Evolutionary conservation across 208 protist genomes (phyloP).

Genomic region (Leishmania tropica): DNA sequence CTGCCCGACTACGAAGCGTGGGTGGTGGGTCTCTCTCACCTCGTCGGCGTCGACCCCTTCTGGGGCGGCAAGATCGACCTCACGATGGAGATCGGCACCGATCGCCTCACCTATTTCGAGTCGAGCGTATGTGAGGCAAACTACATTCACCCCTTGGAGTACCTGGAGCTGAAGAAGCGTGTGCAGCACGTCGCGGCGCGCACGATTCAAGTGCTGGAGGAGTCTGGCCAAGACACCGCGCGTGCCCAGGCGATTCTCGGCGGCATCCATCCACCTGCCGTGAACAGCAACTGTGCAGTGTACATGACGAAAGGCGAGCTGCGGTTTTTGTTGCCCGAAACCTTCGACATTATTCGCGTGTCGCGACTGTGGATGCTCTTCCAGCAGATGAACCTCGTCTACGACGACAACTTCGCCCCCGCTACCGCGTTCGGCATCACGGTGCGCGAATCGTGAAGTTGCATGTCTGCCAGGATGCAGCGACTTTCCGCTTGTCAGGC

Average conservation of each 20-base stretch:
- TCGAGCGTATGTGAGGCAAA: constrained; percentile 81
- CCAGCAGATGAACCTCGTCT: constrained; percentile 87
- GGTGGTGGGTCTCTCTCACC: constrained; percentile 85
- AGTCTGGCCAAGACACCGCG: constrained; percentile 72
- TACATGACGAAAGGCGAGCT: constrained; percentile 94
- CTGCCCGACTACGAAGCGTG: constrained; percentile 94
- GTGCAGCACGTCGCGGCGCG: constrained; percentile 47
- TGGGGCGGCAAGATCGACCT: constrained; percentile 93
- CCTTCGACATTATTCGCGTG: constrained; percentile 88
- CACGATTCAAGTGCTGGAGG: constrained; percentile 54
- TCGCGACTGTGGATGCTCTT: constrained; percentile 90
- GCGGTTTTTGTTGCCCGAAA: constrained; percentile 67
- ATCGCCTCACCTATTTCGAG: constrained; percentile 84
- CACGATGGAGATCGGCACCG: constrained; percentile 60
- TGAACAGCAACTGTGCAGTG: constrained; percentile 84
- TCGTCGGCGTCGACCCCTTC: constrained; percentile 84
- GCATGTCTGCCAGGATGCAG: not conserved
- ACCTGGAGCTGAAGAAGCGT: constrained; percentile 78
- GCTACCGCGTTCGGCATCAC: constrained; percentile 88
- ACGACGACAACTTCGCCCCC: constrained; percentile 80
- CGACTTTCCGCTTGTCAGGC: not conserved
- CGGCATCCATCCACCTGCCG: constrained; percentile 79
- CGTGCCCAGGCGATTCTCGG: constrained; percentile 69
- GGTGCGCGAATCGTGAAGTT: constrained; percentile 10
- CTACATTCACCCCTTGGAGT: constrained; percentile 85